phyloP scores from a whole-genome alignment of 768 basidiomycete genomes.

The Boletus rubropictus region DNA sequence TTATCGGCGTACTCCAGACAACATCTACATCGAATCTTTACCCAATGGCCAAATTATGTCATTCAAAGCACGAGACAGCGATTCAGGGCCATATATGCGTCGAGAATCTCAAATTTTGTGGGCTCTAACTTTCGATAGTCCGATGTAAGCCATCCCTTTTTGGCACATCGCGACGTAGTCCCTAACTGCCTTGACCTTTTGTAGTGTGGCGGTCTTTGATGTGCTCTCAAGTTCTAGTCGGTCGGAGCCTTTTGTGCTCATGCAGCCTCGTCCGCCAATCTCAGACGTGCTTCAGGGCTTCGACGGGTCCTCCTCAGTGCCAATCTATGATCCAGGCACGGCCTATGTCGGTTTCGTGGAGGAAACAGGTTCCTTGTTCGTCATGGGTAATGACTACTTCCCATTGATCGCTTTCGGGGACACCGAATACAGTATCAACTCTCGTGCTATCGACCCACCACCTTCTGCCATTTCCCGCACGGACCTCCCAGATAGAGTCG shows the following conservation, averaged over 20 bases:
- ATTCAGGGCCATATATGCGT: slow-evolving; percentile 24
- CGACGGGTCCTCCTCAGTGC: slow-evolving; percentile 31
- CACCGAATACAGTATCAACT: slow-evolving; percentile 32
- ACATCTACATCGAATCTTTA: slow-evolving; percentile 73
- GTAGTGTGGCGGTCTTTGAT: slow-evolving; percentile 80
- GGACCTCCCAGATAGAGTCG: slow-evolving; percentile 39
- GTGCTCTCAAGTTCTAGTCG: slow-evolving; percentile 47
- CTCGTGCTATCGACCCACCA: slow-evolving; percentile 32
- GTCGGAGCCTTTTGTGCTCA: slow-evolving; percentile 69
- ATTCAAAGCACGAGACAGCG: slow-evolving; percentile 45
- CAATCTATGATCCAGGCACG: slow-evolving; percentile 43
- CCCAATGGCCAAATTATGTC: slow-evolving; percentile 76
- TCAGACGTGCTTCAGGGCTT: slow-evolving; percentile 60
- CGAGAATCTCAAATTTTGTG: slow-evolving; percentile 46
- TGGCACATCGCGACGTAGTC: not conserved
- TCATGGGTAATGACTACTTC: slow-evolving; percentile 75
- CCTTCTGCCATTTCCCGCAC: slow-evolving; percentile 26
- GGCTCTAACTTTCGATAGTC: slow-evolving; percentile 53
- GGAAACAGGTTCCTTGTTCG: slow-evolving; percentile 70
- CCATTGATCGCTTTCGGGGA: slow-evolving; percentile 76
- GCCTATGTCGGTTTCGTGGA: slow-evolving; percentile 81
- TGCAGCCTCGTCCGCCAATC: slow-evolving; percentile 78
- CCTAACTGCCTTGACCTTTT: slow-evolving; percentile 1
- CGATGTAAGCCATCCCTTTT: slow-evolving; percentile 49
- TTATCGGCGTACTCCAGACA: slow-evolving; percentile 75